phyloP scores from a whole-genome alignment of 192 early-diverging fungal species.

The Borealophlyctis nickersoniae region DNA sequence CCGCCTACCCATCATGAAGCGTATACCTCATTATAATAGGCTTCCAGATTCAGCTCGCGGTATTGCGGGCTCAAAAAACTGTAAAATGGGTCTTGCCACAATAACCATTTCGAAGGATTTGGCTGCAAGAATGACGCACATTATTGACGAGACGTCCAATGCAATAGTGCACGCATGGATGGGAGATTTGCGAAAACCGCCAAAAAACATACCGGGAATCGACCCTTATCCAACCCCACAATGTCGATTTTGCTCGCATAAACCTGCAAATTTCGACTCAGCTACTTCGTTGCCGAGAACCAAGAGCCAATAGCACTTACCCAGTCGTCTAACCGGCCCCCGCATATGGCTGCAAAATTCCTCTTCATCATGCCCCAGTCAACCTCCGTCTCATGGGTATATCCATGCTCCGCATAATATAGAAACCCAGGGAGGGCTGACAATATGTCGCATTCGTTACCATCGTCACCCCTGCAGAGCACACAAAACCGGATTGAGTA shows the following conservation, averaged over 20 bases:
- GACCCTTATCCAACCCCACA: constrained; percentile 6
- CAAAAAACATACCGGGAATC: constrained; percentile 8
- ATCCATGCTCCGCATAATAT: constrained; percentile 74
- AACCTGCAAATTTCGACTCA: constrained; percentile 34
- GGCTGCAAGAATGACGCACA: no score
- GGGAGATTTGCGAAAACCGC: no score
- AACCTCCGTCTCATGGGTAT: constrained; percentile 62
- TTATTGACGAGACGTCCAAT: no score
- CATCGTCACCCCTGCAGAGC: constrained; percentile 80
- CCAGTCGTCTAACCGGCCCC: constrained; percentile 76
- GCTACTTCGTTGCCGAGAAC: no score
- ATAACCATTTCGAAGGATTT: constrained; percentile 64
- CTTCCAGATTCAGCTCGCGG: constrained; percentile 60
- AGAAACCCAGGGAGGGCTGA: constrained; percentile 72
- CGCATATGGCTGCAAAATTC: constrained; percentile 74
- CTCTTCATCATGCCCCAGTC: constrained; percentile 54
- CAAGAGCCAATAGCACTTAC: constrained; percentile 1
- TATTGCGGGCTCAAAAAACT: constrained; percentile 79
- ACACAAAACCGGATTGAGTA: background rate
- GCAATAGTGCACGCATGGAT: no score
- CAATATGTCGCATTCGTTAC: constrained; percentile 82
- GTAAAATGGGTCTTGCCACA: constrained; percentile 74
- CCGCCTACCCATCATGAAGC: background rate
- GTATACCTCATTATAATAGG: constrained; percentile 52
- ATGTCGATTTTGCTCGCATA: constrained; percentile 54